Base-by-base conservation (phyloP, 2,329 filamentous ascomycete genomes). In the Trichoderma harzianum region DNA sequence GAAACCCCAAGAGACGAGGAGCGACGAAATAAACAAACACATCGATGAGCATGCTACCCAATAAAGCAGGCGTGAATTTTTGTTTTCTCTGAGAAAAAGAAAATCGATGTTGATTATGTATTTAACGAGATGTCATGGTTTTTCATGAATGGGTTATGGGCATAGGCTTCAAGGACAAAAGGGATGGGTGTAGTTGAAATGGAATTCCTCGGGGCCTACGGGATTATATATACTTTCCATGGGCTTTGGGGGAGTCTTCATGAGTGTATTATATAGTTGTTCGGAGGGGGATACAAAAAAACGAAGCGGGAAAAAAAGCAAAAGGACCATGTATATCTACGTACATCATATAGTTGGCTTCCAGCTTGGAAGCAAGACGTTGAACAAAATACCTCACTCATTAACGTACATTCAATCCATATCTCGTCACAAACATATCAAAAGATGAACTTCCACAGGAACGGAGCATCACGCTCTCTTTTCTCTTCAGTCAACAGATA, bases 1-100 rank as follows among this genome's bases (percentile, higher is more conserved):
- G 83, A 74, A 89, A 88, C 74, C 88, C 87, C 12, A 90, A 90
- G 81, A 82, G 85, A 73, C 81, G 88, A 65, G 85, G 86, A 26
- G 58, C 65, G 3, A 30, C 66, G 16, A 60, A 69, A 69, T 67
- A 67, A 67, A 58, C 7, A n/a, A 18, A 18, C 3, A 18, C 32
- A 36, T 36, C 39, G n/a, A 69, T 69, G 57, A 62, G 66, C 66
- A 24, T 58, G n/a, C n/a, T n/a, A n/a, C n/a, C n/a, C n/a, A n/a
- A n/a, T n/a, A n/a, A n/a, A 69, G 67, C 67, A 51, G 55, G 26
- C 36, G 34, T 69, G 55, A 47, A 53, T 53, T n/a, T n/a, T n/a
- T n/a, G n/a, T n/a, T n/a, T n/a, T n/a, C n/a, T n/a, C n/a, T n/a
- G n/a, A n/a, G n/a, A n/a, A n/a, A n/a, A n/a, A n/a, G n/a, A n/a